Percentiles rank a stretch among this genome's conserved stretches.
Conservation (phyloP, 108 stramenopile genomes). For the Seminavis robusta region DNA sequence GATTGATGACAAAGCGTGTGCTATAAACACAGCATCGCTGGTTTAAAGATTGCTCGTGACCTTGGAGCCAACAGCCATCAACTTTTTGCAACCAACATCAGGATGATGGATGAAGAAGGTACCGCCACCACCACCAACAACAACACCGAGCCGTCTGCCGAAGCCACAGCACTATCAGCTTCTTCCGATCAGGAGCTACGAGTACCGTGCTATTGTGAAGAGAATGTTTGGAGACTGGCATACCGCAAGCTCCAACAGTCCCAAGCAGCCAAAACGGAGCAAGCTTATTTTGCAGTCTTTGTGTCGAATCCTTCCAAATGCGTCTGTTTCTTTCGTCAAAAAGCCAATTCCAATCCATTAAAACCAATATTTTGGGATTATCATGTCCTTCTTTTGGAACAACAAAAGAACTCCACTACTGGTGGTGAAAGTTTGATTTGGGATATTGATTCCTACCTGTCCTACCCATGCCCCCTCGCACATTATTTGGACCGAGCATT, state of each 20-base stretch:
- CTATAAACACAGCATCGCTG: no score
- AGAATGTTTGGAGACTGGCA: conserved; percentile 80
- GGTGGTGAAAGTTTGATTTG: conserved; percentile 13
- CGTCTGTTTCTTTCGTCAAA: conserved; percentile 74
- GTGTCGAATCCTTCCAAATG: conserved; percentile 60
- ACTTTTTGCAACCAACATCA: no score
- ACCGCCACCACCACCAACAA: no score
- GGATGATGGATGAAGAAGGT: no score
- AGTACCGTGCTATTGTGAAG: conserved; percentile 84
- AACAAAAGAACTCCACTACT: background rate
- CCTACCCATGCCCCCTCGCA: conserved; percentile 62
- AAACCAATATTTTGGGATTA: conserved; percentile 82
- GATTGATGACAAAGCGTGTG: no score
- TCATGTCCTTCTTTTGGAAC: conserved; percentile 70
- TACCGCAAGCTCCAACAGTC: conserved; percentile 43
- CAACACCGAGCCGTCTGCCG: conserved; percentile 22
- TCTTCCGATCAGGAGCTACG: conserved; percentile 59
- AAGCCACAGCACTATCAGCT: conserved; percentile 35
- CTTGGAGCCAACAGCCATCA: no score
- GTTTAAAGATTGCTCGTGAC: no score
- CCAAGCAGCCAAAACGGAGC: background rate
- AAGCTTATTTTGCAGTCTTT: conserved; percentile 56
- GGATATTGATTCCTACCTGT: conserved; percentile 71
- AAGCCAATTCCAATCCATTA: conserved; percentile 24
- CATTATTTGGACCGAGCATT: conserved; percentile 55